Evolutionary conservation across 371 early-diverging fungal species (phyloP), one percentile per base, ranked within the genome.

Genomic region (Actinomortierella wolfii): DNA sequence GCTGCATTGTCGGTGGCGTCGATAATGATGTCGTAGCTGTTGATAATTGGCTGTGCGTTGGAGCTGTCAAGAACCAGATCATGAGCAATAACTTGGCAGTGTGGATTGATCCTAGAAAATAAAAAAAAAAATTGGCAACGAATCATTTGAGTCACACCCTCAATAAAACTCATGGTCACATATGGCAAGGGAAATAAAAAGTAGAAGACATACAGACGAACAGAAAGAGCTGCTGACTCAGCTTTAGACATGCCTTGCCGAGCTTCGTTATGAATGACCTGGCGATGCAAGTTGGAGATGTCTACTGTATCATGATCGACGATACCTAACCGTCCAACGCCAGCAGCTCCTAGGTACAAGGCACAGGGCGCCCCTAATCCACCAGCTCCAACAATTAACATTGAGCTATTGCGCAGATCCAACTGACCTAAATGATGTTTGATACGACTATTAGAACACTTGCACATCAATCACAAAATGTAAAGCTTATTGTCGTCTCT

Each of bases 1-100:
- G 94, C 90, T n/a, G 93, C 95, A 76, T 97, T 99, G 79, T 99
- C 99, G 0, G 96, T 92, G 23, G 93, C 92, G 77, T 99, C 99
- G 6, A 99, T 61, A 2, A 99, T 86, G n/a, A 99, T 81, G 68
- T 98, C 97, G 73, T 96, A 98, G 1, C 85, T 83, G 41, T 53
- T 50, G 56, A 92, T 81, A 21, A 89, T 79, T 6, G 83, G 79
- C 67, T 85, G 59, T 0, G 90, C 92, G 66, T 90, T 92, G 6
- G 81, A 62, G 68, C 87, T 87, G 54, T 89, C 86, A 28, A 91
- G 61, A 25, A 85, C 75, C 18, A 78, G 63, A 29, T 86, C 78
- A 67, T 91, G 83, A 8, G 81, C 79, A 20, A 78, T 55, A 17
- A 84, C 83, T 15, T 81, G 57, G 64, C 85, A 86, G 7, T 71